Percentiles rank a stretch among this genome's conserved stretches.
These are phyloP conservation scores for Liriodendron chinense DNA, from an alignment of 164 flowering plant genomes.

Conservation along the genomic window DNA sequence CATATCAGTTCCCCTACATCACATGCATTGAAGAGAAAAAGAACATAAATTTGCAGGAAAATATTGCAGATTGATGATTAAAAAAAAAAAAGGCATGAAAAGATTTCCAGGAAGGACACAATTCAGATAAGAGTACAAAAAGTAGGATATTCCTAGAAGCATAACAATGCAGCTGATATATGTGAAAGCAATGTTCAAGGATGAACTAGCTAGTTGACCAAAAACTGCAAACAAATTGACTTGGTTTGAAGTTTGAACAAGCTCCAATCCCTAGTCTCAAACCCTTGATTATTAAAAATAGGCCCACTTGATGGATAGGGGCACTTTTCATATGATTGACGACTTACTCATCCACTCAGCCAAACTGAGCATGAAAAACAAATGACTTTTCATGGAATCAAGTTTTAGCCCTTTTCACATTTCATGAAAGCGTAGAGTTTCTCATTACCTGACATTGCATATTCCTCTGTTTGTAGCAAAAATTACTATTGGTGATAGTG, in stretches of 20 bases:
- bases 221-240: too few species aligned
- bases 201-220: too few species aligned
- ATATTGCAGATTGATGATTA: neutral
- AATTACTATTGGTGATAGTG: conserved; percentile 86
- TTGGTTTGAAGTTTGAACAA: too few species aligned
- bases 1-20: conserved; percentile 91
- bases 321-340: too few species aligned
- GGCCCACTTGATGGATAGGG: too few species aligned
- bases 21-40: neutral
- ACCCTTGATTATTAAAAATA: too few species aligned
- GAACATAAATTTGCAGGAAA: neutral
- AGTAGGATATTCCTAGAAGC: too few species aligned
- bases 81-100: neutral
- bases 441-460: conserved; percentile 75
- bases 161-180: too few species aligned
- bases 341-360: neutral
- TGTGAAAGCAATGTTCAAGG: too few species aligned
- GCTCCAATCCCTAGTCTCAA: too few species aligned
- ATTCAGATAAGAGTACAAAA: too few species aligned
- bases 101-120: too few species aligned
- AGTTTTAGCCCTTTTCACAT: neutral
- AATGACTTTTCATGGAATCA: neutral
- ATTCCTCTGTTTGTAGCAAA: conserved; percentile 97
- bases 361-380: neutral
- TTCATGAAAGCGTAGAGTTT: neutral